Conservation (phyloP, 2,329 filamentous ascomycete genomes). For the Venturia oleaginea region DNA sequence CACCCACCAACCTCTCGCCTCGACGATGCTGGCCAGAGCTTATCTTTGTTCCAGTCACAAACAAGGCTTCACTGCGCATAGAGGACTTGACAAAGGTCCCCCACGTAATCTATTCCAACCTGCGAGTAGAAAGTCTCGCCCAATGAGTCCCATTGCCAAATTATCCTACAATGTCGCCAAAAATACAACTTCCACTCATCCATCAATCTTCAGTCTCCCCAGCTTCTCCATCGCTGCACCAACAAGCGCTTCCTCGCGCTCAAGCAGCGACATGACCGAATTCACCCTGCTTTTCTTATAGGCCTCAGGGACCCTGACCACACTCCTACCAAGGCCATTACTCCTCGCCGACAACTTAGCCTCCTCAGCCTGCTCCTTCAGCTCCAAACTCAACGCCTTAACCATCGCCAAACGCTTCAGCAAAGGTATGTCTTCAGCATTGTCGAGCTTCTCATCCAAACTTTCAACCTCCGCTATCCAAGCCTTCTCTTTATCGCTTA, state of each 20-base stretch:
- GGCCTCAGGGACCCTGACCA: slow-evolving; percentile 48
- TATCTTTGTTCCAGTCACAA: no score
- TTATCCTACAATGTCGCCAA: background rate
- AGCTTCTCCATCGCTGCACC: slow-evolving; percentile 57
- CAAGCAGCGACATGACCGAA: slow-evolving; percentile 54
- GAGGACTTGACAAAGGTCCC: no score
- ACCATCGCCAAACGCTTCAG: slow-evolving; percentile 52
- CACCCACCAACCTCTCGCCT: no score
- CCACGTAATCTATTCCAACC: no score
- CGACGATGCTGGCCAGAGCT: no score
- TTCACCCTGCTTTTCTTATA: slow-evolving; percentile 54
- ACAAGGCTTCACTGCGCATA: no score
- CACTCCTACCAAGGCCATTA: slow-evolving; percentile 18
- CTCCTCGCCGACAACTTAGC: slow-evolving; percentile 17
- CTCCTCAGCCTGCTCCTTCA: slow-evolving; percentile 43
- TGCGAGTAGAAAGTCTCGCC: background rate
- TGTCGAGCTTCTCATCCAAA: slow-evolving; percentile 32
- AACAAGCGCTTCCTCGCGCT: slow-evolving; percentile 58
- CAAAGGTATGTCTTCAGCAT: slow-evolving; percentile 25
- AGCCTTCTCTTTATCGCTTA: slow-evolving; percentile 53
- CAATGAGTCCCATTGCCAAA: background rate
- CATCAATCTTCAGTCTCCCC: slow-evolving; percentile 40
- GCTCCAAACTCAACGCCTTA: slow-evolving; percentile 43
- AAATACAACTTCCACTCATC: background rate
- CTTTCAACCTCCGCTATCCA: slow-evolving; percentile 49